Evolutionary conservation across 371 early-diverging fungal species (phyloP).

Genomic region (Mortierella sp.): DNA sequence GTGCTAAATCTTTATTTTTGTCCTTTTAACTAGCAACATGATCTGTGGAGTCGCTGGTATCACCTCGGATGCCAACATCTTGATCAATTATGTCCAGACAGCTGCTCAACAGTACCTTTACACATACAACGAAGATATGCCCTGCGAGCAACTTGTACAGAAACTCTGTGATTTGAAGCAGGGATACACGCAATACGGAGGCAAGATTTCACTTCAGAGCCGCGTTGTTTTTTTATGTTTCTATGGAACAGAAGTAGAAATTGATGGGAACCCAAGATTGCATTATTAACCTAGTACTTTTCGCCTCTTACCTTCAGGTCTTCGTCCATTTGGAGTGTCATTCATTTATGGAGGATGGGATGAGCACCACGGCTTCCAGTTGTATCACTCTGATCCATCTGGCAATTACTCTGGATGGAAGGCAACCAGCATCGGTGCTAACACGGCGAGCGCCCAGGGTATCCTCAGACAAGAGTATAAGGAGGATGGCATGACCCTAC

Average conservation of each 20-base stretch:
- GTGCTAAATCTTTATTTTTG: neutral
- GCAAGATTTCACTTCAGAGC: slow-evolving; percentile 34
- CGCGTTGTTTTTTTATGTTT: neutral
- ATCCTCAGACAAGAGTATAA: slow-evolving; percentile 97
- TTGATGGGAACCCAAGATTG: neutral
- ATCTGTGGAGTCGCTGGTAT: slow-evolving; percentile 98
- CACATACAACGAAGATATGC: slow-evolving; percentile 90
- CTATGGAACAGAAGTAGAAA: neutral
- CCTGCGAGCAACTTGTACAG: slow-evolving; percentile 95
- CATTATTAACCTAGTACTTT: neutral
- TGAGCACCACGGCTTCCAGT: slow-evolving; percentile 90
- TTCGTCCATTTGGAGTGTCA: slow-evolving; percentile 99
- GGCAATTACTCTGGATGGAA: slow-evolving; percentile 99
- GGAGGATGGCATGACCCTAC: slow-evolving; percentile 82
- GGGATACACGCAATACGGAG: slow-evolving; percentile 98
- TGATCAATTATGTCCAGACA: slow-evolving; percentile 92
- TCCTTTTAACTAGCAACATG: slow-evolving; percentile 71
- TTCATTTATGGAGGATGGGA: slow-evolving; percentile 98
- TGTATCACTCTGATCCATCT: slow-evolving; percentile 98
- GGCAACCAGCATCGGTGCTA: slow-evolving; percentile 98
- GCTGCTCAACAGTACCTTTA: slow-evolving; percentile 93
- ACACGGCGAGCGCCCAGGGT: slow-evolving; percentile 90
- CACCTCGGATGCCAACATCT: slow-evolving; percentile 97
- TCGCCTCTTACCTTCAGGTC: slow-evolving; percentile 59
- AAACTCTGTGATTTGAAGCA: slow-evolving; percentile 97